phyloP scores from a whole-genome alignment of 495 filamentous ascomycete species.

The Aspergillus carlsbadensis region DNA sequence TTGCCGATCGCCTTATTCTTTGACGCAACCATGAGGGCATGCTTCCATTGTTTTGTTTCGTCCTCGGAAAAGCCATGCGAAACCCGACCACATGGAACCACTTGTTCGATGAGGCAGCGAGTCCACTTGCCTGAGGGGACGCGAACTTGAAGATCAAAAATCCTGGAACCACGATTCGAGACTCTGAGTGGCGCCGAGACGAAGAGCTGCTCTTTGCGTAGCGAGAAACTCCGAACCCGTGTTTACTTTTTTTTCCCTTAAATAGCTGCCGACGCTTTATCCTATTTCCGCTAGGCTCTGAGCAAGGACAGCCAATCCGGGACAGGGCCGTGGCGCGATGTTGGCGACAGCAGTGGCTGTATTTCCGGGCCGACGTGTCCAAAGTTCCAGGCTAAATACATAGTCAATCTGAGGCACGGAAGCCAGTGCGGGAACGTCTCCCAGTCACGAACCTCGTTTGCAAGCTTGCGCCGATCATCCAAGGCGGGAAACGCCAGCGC shows the following conservation, averaged over 20 bases:
- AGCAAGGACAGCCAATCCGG: neutral
- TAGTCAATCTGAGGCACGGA: slow-evolving; percentile 10
- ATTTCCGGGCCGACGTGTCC: slow-evolving; percentile 7
- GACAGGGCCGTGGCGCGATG: slow-evolving; percentile 2
- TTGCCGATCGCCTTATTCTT: neutral
- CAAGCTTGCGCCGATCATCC: slow-evolving; percentile 11
- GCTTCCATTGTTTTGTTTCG: neutral
- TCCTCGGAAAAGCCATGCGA: neutral
- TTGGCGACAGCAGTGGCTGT: slow-evolving; percentile 1
- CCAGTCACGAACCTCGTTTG: slow-evolving; percentile 3
- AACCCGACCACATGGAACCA: neutral
- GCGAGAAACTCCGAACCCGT: slow-evolving; percentile 1
- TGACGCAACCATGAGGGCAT: slow-evolving; percentile 1
- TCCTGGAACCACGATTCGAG: no score
- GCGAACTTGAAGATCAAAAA: no score
- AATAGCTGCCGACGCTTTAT: neutral
- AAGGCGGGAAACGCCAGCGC: neutral
- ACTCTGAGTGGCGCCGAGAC: neutral
- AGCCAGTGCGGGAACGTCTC: slow-evolving; percentile 6
- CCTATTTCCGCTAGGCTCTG: neutral
- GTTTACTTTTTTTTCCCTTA: slow-evolving; percentile 5
- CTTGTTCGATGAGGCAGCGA: neutral
- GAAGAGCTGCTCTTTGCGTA: neutral
- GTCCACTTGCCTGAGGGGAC: neutral
- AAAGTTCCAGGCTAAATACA: slow-evolving; percentile 3